Evolutionary conservation across 2,329 filamentous ascomycete species (phyloP).

Genomic region (Penicillium sp.): DNA sequence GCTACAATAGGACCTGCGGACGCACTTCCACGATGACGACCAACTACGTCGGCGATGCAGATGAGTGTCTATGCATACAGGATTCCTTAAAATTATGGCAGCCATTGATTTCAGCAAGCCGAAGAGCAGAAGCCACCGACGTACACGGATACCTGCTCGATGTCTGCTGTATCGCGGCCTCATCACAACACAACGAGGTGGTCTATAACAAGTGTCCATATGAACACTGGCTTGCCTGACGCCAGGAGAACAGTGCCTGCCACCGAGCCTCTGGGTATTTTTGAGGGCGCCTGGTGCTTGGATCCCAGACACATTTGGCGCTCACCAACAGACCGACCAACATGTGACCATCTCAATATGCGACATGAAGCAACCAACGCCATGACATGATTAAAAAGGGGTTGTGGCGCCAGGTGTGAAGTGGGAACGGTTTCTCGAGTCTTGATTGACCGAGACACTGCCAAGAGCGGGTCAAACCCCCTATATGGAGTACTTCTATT

Average conservation of each 20-base stretch:
- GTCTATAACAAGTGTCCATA: background rate
- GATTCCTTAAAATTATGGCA: background rate
- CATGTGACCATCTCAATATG: background rate
- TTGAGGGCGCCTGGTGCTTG: background rate
- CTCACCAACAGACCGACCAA: background rate
- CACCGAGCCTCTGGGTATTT: background rate
- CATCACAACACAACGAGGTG: background rate
- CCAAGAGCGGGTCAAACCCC: conserved; percentile 7
- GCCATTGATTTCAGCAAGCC: background rate
- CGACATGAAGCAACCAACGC: background rate
- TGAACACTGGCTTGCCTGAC: background rate
- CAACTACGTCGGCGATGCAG: background rate
- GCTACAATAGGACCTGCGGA: background rate
- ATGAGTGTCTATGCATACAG: background rate
- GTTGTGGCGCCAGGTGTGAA: background rate
- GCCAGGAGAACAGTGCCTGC: background rate
- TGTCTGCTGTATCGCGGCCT: background rate
- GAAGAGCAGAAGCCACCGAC: conserved; percentile 1
- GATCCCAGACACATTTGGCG: background rate
- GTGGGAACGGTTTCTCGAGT: background rate
- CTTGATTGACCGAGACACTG: background rate
- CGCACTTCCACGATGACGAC: background rate
- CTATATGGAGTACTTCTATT: background rate
- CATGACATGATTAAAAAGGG: background rate
- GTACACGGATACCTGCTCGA: background rate